A percentile compares a stretch with the other conserved stretches of the same genome.
Conservation (phyloP, 164 flowering plant species). For the Nymphaea thermarum region DNA sequence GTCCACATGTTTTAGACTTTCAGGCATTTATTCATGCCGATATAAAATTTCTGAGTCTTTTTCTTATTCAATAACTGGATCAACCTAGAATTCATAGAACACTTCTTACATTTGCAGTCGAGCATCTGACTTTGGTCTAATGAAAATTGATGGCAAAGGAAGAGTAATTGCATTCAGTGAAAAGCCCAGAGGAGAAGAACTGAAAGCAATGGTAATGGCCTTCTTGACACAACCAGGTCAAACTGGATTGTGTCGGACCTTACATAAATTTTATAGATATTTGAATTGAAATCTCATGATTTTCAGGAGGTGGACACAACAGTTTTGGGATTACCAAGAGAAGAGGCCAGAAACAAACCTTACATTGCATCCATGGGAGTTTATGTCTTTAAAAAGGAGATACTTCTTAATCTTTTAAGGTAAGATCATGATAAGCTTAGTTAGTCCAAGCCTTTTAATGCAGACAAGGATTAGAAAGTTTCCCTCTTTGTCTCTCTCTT, state of each 20-base stretch:
- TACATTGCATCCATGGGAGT: conserved; percentile 98
- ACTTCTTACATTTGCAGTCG: conserved; percentile 40
- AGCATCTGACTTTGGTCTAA: conserved; percentile 92
- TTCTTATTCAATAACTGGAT: no score
- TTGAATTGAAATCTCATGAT: background rate
- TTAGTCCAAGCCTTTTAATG: no score
- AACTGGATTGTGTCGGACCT: no score
- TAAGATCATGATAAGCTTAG: conserved; percentile 9
- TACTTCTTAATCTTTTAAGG: conserved; percentile 81
- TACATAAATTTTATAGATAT: background rate
- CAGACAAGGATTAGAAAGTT: no score
- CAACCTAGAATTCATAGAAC: no score
- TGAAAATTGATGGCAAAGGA: conserved; percentile 88
- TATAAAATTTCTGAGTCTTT: background rate
- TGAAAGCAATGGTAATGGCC: conserved; percentile 72
- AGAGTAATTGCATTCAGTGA: conserved; percentile 76
- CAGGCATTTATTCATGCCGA: background rate
- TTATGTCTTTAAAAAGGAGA: conserved; percentile 85
- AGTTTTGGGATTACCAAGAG: conserved; percentile 65
- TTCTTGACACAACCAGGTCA: background rate
- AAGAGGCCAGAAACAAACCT: conserved; percentile 79
- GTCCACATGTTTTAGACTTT: no score
- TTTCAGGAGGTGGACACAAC: conserved; percentile 78
- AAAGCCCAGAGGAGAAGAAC: conserved; percentile 70
- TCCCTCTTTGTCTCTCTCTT: no score